phyloP scores from a whole-genome alignment of 257 asterid genomes.

The Nicotiana attenuata region DNA sequence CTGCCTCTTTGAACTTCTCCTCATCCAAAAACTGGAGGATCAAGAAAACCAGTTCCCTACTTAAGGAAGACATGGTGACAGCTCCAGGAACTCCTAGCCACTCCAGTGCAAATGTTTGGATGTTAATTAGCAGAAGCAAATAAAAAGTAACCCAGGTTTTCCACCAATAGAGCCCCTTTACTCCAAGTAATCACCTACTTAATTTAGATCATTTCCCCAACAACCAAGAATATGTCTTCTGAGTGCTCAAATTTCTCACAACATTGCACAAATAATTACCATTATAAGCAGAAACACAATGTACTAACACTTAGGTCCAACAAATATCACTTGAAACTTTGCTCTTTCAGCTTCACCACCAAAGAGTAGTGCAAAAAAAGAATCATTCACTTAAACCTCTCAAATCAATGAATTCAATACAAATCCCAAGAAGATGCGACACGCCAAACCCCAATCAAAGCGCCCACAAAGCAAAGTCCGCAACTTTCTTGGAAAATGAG shows the following conservation, averaged over 20 bases:
- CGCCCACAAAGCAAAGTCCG: neutral
- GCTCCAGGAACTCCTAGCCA: conserved; percentile 92
- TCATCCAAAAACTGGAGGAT: conserved; percentile 95
- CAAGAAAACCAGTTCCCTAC: conserved; percentile 95
- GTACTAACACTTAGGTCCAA: neutral
- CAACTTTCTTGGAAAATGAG: conserved; percentile 6
- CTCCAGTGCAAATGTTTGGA: conserved; percentile 86
- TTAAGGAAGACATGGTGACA: conserved; percentile 94
- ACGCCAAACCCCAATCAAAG: neutral
- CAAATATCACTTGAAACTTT: conserved; percentile 1
- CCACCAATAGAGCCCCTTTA: conserved; percentile 1
- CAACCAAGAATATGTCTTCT: neutral
- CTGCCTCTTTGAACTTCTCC: conserved; percentile 95
- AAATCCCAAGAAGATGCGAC: conserved; percentile 9
- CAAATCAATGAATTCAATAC: conserved; percentile 4
- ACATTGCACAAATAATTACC: neutral
- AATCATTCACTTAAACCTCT: neutral
- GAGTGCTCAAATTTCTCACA: neutral
- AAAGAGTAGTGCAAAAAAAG: neutral
- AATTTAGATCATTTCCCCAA: conserved; percentile 7
- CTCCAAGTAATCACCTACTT: conserved; percentile 4
- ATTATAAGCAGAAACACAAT: neutral
- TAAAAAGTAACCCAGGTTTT: neutral
- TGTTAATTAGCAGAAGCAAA: conserved; percentile 27
- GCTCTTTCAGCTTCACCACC: conserved; percentile 6